Evolutionary conservation across 768 basidiomycete species (phyloP).

Genomic region (Russula compacta): DNA sequence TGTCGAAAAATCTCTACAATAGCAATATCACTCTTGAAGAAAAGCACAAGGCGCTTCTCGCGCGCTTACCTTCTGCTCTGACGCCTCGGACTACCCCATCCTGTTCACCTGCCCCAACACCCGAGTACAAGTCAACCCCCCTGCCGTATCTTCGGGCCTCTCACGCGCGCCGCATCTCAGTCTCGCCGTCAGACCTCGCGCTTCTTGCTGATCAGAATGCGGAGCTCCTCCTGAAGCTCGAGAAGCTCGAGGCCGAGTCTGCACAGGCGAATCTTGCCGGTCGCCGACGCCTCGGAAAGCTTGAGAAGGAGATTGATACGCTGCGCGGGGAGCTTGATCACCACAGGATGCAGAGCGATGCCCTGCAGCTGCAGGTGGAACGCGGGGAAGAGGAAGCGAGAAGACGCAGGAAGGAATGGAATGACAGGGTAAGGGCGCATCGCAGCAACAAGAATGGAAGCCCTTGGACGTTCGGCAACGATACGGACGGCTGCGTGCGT

Average conservation of each 20-base stretch:
- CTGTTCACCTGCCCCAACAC: constrained; percentile 22
- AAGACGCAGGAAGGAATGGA: constrained; percentile 39
- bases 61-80: constrained; percentile 39
- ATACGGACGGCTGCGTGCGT: constrained; percentile 30
- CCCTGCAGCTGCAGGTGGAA: constrained; percentile 60
- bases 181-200: constrained; percentile 60
- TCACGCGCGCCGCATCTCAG: constrained; percentile 43
- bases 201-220: constrained; percentile 76
- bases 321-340: constrained; percentile 70
- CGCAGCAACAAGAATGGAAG: constrained; percentile 27
- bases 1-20: constrained; percentile 61
- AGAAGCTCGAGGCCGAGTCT: constrained; percentile 67
- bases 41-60: constrained; percentile 62
- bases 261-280: constrained; percentile 56
- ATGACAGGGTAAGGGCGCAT: constrained; percentile 40
- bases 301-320: constrained; percentile 74
- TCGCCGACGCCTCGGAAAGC: constrained; percentile 53
- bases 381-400: constrained; percentile 29
- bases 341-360: constrained; percentile 60
- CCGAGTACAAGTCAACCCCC: constrained; percentile 12
- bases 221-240: constrained; percentile 66
- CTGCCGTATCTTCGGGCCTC: constrained; percentile 22
- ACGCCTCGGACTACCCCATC: constrained; percentile 20
- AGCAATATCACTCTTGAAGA: constrained; percentile 59
- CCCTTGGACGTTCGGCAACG: constrained; percentile 22